phyloP scores from a whole-genome alignment of 805 yeast species.

The Starmera pachycereana region DNA sequence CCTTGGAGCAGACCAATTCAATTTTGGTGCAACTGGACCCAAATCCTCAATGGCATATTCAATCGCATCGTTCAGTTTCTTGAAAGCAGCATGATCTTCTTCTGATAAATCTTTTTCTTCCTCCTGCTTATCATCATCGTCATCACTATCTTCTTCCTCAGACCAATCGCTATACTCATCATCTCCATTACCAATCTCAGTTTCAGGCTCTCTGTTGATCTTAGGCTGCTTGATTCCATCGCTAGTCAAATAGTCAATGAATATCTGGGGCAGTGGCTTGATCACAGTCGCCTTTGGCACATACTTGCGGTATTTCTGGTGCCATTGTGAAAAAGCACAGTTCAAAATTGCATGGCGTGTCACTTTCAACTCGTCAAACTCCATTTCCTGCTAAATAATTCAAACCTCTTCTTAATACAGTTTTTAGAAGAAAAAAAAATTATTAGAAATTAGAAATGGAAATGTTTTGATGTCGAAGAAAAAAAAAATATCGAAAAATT shows the following conservation, averaged over 20 bases:
- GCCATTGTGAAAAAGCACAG: constrained; percentile 55
- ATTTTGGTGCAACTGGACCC: constrained; percentile 71
- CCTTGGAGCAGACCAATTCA: constrained; percentile 96
- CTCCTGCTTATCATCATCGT: constrained; percentile 14
- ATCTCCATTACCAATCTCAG: constrained; percentile 33
- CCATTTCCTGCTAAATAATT: too few species aligned
- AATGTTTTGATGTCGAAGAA: background rate
- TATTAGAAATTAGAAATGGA: too few species aligned
- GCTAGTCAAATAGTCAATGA: constrained; percentile 47
- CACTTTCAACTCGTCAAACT: constrained; percentile 6
- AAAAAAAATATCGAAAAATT: constrained; percentile 2
- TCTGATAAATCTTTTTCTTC: constrained; percentile 8
- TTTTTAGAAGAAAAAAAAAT: too few species aligned
- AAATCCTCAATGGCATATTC: constrained; percentile 32
- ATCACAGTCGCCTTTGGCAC: constrained; percentile 43
- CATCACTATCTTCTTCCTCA: constrained; percentile 25
- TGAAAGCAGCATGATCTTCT: constrained; percentile 32
- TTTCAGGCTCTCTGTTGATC: constrained; percentile 26
- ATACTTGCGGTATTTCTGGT: constrained; percentile 34
- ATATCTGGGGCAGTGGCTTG: constrained; percentile 46
- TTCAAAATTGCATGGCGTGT: constrained; percentile 33
- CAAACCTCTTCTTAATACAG: too few species aligned
- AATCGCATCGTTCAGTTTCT: constrained; percentile 48
- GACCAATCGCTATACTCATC: constrained; percentile 75
- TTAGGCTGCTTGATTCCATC: constrained; percentile 63